Evolutionary conservation across 371 early-diverging fungal species (phyloP).

Genomic region (Sporodiniella umbellata): DNA sequence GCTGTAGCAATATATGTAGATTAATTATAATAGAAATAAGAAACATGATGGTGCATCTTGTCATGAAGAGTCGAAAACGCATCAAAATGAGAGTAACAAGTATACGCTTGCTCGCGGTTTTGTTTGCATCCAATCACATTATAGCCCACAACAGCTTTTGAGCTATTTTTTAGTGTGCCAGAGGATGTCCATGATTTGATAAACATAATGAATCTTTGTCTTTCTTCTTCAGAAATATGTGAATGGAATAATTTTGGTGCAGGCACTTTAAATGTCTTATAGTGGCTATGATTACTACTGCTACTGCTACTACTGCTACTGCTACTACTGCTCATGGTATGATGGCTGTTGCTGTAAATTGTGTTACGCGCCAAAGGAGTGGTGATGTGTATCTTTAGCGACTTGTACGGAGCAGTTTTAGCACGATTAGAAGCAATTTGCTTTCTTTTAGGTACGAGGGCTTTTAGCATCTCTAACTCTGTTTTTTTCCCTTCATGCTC

Average conservation of each 20-base stretch:
- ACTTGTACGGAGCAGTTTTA: not conserved
- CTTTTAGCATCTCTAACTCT: slow-evolving; percentile 20
- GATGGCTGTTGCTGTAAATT: not conserved
- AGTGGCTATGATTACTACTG: not conserved
- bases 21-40: slow-evolving; percentile 13
- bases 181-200: slow-evolving; percentile 17
- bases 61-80: not conserved
- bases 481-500: slow-evolving; percentile 12
- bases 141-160: not conserved
- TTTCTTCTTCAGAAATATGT: slow-evolving; percentile 14
- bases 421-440: not conserved
- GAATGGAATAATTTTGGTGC: not conserved
- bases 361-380: not conserved
- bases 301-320: not conserved
- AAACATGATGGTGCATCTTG: slow-evolving; percentile 2
- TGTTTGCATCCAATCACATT: slow-evolving; percentile 1
- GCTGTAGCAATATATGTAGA: slow-evolving; percentile 4
- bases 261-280: not conserved
- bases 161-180: not conserved
- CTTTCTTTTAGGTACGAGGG: slow-evolving; percentile 22
- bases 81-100: not conserved
- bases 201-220: slow-evolving; percentile 14
- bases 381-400: not conserved
- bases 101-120: not conserved
- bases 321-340: slow-evolving; percentile 2